phyloP scores from a whole-genome alignment of 2,329 filamentous ascomycete genomes.

The Aspergillus pseudotamarii region DNA sequence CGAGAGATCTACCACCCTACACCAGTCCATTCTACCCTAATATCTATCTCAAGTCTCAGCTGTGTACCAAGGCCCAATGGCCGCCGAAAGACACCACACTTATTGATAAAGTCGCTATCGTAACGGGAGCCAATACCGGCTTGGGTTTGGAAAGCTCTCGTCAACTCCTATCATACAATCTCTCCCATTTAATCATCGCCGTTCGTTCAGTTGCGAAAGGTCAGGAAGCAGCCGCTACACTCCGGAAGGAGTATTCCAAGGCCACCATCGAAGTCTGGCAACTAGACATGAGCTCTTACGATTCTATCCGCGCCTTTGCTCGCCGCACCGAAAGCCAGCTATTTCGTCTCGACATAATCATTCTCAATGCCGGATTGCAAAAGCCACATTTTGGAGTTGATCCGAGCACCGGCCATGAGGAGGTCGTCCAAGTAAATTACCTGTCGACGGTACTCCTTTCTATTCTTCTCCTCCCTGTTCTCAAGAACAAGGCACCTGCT shows the following conservation, averaged over 20 bases:
- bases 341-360: constrained; percentile 45
- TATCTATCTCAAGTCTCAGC: neutral
- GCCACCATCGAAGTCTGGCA: constrained; percentile 53
- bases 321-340: constrained; percentile 35
- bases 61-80: neutral
- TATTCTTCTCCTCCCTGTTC: constrained; percentile 24
- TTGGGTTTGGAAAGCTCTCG: constrained; percentile 51
- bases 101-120: constrained; percentile 46
- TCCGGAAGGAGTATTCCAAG: neutral
- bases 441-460: constrained; percentile 31
- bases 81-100: constrained; percentile 8
- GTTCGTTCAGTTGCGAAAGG: neutral
- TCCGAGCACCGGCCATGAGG: constrained; percentile 15
- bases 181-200: constrained; percentile 23
- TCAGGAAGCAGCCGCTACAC: constrained; percentile 28
- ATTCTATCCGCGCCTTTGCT: constrained; percentile 49
- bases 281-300: constrained; percentile 54
- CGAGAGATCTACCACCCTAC: neutral
- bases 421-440: constrained; percentile 43
- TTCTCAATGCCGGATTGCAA: constrained; percentile 50
- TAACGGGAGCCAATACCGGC: constrained; percentile 55
- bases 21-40: neutral
- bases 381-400: constrained; percentile 19
- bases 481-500: constrained; percentile 16
- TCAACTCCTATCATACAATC: constrained; percentile 41